These are phyloP conservation scores for Aspergillus ibericus DNA, from an alignment of 2,329 filamentous ascomycete genomes.

Conservation along the genomic window DNA sequence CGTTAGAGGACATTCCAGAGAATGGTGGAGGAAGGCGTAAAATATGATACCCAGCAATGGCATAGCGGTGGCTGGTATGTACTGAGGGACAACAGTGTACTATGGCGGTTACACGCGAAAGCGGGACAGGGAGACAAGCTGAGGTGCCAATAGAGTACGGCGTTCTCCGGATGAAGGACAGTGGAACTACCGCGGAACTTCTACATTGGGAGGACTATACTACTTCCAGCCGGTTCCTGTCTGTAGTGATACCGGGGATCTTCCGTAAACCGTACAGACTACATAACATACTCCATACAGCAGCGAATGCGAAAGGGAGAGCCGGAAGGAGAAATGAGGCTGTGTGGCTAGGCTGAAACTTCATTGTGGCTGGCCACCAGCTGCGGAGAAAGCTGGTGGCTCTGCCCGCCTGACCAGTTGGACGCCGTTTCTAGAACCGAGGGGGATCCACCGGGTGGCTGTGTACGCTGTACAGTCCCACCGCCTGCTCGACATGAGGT, in stretches of 20 bases:
- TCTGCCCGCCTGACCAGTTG: not conserved
- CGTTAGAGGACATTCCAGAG: not conserved
- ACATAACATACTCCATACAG: too few species aligned
- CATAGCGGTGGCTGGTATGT: too few species aligned
- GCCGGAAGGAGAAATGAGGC: constrained; percentile 10
- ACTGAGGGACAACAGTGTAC: not conserved
- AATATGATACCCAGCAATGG: not conserved
- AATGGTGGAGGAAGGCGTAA: not conserved
- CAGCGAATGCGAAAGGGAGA: not conserved
- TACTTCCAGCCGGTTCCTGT: not conserved
- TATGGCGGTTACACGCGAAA: not conserved
- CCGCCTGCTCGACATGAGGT: not conserved
- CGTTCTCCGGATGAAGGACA: not conserved
- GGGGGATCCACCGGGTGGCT: not conserved
- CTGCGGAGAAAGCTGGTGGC: constrained; percentile 8
- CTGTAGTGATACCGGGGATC: too few species aligned
- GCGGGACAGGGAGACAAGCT: not conserved
- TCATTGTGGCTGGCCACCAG: constrained; percentile 10
- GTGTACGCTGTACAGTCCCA: constrained; percentile 1
- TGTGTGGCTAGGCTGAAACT: constrained; percentile 15
- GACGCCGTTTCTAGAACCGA: not conserved
- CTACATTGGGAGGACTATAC: not conserved
- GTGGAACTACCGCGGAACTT: not conserved
- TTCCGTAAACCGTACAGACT: too few species aligned
- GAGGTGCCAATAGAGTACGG: not conserved